phyloP scores from a whole-genome alignment of 192 early-diverging fungal genomes.

The Lobosporangium transversale region DNA sequence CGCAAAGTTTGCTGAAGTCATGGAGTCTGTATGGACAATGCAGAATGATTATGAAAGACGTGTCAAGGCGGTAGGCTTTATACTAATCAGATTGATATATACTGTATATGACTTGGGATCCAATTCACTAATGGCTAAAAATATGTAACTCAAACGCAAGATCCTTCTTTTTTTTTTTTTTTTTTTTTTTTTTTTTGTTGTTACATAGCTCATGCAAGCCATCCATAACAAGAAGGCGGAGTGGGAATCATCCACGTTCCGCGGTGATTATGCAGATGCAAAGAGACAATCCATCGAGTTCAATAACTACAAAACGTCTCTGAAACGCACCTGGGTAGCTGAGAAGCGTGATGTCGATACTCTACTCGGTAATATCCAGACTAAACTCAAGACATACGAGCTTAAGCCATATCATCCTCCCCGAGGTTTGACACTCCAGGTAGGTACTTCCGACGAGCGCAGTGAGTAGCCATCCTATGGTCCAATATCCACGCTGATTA shows the following conservation, averaged over 20 bases:
- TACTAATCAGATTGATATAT: too few species aligned
- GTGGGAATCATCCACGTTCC: conserved; percentile 76
- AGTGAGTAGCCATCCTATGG: not conserved
- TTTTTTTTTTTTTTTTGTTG: conserved; percentile 1
- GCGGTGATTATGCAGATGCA: conserved; percentile 78
- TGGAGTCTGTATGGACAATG: conserved; percentile 93
- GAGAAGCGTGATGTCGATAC: conserved; percentile 93
- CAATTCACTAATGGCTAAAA: too few species aligned
- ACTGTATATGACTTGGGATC: too few species aligned
- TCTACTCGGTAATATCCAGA: conserved; percentile 94
- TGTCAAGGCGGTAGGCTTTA: conserved; percentile 63
- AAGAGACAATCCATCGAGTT: conserved; percentile 78
- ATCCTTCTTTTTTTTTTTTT: too few species aligned
- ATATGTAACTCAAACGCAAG: too few species aligned
- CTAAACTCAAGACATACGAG: conserved; percentile 96
- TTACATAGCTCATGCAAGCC: conserved; percentile 69
- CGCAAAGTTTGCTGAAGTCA: conserved; percentile 89
- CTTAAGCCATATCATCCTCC: conserved; percentile 87
- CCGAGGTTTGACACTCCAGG: conserved; percentile 68
- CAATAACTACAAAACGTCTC: conserved; percentile 82
- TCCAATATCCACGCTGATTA: not conserved
- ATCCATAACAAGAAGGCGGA: conserved; percentile 68
- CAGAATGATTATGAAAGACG: conserved; percentile 92
- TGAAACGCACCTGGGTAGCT: conserved; percentile 88
- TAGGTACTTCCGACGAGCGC: conserved; percentile 21